These are phyloP conservation scores for Strobilomyces echinocephalus DNA, from an alignment of 768 basidiomycete species.

Conservation along the genomic window DNA sequence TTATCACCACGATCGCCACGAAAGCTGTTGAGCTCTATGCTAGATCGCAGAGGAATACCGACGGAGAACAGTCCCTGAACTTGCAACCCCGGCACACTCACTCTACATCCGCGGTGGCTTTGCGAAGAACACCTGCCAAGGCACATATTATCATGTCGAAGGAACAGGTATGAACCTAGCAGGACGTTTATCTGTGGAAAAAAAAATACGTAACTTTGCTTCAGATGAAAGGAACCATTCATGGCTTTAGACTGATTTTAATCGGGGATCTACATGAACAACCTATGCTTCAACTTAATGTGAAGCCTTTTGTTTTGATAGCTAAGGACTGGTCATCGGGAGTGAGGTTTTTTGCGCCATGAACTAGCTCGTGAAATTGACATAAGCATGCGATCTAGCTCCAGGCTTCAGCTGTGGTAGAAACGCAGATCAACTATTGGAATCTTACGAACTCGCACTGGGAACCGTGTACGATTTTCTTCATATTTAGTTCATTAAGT, in stretches of 20 bases:
- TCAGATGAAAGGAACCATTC: conserved; percentile 80
- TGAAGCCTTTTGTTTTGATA: conserved; percentile 76
- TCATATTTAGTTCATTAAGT: not conserved
- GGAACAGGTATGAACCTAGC: conserved; percentile 59
- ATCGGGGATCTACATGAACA: conserved; percentile 96
- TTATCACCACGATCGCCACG: conserved; percentile 83
- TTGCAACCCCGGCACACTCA: conserved; percentile 1
- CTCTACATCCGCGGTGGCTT: not conserved
- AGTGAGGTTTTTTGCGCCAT: conserved; percentile 38
- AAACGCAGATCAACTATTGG: conserved; percentile 89
- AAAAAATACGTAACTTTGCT: not conserved
- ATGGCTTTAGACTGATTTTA: conserved; percentile 88
- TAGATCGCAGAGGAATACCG: conserved; percentile 31
- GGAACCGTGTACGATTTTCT: conserved; percentile 70
- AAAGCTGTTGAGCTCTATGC: conserved; percentile 79
- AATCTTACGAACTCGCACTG: conserved; percentile 97
- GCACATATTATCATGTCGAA: conserved; percentile 61
- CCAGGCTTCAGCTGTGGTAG: conserved; percentile 76
- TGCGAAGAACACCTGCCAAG: conserved; percentile 23
- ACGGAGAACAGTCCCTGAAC: conserved; percentile 8
- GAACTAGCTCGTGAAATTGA: not conserved
- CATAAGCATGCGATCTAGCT: conserved; percentile 44
- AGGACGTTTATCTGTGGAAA: not conserved
- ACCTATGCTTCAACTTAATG: conserved; percentile 84
- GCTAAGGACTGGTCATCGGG: conserved; percentile 94